Conservation (phyloP, 345 rosid species). For the Turnera subulata region DNA sequence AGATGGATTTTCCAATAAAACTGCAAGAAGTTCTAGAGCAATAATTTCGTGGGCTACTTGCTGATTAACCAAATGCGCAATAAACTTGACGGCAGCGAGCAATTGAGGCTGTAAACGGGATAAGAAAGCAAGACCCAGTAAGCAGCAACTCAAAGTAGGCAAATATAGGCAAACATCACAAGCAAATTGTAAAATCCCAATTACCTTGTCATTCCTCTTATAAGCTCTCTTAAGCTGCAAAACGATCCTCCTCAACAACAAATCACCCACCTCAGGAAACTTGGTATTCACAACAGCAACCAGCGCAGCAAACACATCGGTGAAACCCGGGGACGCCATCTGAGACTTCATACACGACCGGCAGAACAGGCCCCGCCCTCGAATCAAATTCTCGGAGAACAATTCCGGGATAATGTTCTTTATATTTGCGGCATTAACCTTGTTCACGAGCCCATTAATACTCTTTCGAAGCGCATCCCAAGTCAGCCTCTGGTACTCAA, state of each 20-base stretch:
- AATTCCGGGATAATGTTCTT: conserved; percentile 82
- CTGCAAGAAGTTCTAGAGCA: conserved; percentile 69
- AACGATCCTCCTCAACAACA: conserved; percentile 72
- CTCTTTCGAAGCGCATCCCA: conserved; percentile 99
- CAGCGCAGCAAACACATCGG: conserved; percentile 83
- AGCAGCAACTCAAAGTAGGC: neutral
- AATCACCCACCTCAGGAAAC: conserved; percentile 86
- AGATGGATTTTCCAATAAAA: conserved; percentile 73
- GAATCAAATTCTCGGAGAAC: conserved; percentile 78
- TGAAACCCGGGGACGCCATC: conserved; percentile 91
- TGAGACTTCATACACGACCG: conserved; percentile 94
- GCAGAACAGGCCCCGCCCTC: conserved; percentile 90
- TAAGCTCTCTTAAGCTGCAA: conserved; percentile 93
- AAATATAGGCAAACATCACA: neutral
- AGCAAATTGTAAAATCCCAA: conserved; percentile 2
- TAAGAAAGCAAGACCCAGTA: neutral
- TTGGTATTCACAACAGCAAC: conserved; percentile 83
- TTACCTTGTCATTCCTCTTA: conserved; percentile 87
- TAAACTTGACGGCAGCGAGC: conserved; percentile 88
- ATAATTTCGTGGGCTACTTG: conserved; percentile 87
- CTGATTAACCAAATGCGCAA: conserved; percentile 93
- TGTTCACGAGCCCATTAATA: conserved; percentile 87
- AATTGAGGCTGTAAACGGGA: conserved; percentile 65
- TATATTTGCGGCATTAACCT: conserved; percentile 79
- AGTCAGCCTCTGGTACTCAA: conserved; percentile 78